phyloP scores from a whole-genome alignment of 2,329 filamentous ascomycete genomes.

The Fusarium sp. region DNA sequence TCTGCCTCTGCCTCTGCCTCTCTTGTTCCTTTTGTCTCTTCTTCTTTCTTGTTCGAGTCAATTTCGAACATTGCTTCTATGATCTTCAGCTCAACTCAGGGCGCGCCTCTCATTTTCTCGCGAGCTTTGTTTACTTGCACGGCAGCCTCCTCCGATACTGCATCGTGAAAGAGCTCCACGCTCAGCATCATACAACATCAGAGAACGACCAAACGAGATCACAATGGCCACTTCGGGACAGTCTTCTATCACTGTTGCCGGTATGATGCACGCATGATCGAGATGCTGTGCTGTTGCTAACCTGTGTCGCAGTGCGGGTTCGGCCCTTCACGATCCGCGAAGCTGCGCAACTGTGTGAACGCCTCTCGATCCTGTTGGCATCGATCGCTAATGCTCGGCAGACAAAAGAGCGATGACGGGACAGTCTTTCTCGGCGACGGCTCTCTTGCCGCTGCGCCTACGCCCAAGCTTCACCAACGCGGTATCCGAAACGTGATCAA shows the following conservation, averaged over 20 bases:
- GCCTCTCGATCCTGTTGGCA: neutral
- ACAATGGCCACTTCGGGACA: conserved; percentile 45
- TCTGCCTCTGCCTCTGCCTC: neutral
- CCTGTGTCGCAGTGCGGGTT: conserved; percentile 65
- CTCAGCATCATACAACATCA: neutral
- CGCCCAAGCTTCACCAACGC: conserved; percentile 84
- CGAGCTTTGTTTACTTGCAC: conserved; percentile 37
- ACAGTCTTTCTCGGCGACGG: conserved; percentile 96
- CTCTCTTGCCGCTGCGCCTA: conserved; percentile 85
- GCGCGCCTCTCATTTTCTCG: conserved; percentile 30
- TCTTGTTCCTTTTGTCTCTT: neutral
- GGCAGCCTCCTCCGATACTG: neutral
- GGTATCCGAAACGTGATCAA: conserved; percentile 93
- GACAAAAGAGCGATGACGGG: conserved; percentile 78
- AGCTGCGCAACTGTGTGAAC: conserved; percentile 82
- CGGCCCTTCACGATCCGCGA: conserved; percentile 86
- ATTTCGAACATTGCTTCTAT: conserved; percentile 38
- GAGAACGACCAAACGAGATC: neutral
- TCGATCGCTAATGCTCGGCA: conserved; percentile 43
- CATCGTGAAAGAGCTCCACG: conserved; percentile 6
- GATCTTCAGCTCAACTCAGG: conserved; percentile 23
- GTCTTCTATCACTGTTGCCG: conserved; percentile 68
- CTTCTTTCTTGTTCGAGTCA: conserved; percentile 13
- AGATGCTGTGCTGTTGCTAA: conserved; percentile 40
- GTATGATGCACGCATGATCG: conserved; percentile 48